These are phyloP conservation scores for Lotus japonicus DNA, from an alignment of 306 rosid species.

Conservation along the genomic window DNA sequence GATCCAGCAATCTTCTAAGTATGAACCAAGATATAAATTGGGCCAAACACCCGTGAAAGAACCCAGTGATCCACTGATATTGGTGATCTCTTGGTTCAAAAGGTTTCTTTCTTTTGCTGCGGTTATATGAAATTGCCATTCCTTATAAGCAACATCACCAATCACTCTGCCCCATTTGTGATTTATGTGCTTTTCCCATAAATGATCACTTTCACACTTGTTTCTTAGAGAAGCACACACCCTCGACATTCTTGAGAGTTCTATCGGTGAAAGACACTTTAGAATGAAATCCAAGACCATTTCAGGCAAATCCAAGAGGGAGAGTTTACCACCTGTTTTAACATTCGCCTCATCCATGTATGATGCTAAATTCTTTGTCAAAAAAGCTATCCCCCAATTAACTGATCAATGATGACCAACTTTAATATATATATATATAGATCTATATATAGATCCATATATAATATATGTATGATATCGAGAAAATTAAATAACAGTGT, in stretches of 20 bases:
- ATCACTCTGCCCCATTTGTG: slow-evolving; percentile 50
- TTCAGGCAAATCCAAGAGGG: slow-evolving; percentile 66
- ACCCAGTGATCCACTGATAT: slow-evolving; percentile 31
- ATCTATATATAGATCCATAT: too few relatives aligned
- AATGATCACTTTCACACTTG: slow-evolving; percentile 44
- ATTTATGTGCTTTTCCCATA: slow-evolving; percentile 49
- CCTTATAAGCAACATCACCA: slow-evolving; percentile 42
- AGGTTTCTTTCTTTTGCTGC: slow-evolving; percentile 23
- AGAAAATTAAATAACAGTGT: neutral
- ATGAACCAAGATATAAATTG: slow-evolving; percentile 27
- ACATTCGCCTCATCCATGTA: slow-evolving; percentile 27
- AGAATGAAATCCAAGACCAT: slow-evolving; percentile 48
- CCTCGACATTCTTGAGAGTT: slow-evolving; percentile 36
- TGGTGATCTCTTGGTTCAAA: neutral
- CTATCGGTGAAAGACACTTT: slow-evolving; percentile 54
- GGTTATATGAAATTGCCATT: slow-evolving; percentile 42
- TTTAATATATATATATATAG: too few relatives aligned
- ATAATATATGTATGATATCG: too few relatives aligned
- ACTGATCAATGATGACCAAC: neutral
- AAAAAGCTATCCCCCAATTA: too few relatives aligned
- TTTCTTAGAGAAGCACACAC: slow-evolving; percentile 50
- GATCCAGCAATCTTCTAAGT: slow-evolving; percentile 16
- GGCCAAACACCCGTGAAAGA: slow-evolving; percentile 31
- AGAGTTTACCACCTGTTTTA: slow-evolving; percentile 1
- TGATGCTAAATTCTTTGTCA: neutral